Conservation (phyloP, 768 basidiomycete species). For the Podaxis rugospora region DNA sequence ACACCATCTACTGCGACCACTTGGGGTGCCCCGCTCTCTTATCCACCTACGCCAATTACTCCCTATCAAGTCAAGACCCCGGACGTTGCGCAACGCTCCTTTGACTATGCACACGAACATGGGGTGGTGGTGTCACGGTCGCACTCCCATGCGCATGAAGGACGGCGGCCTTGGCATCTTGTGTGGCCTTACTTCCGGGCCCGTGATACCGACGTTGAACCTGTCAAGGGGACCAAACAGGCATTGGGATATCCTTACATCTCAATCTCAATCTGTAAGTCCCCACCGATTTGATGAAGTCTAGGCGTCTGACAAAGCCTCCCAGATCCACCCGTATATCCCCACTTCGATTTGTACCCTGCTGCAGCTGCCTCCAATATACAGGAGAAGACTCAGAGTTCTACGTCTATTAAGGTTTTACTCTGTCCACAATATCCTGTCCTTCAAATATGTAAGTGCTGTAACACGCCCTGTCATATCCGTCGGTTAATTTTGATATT, state of each 20-base stretch:
- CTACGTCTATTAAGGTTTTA: background rate
- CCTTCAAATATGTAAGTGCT: conserved; percentile 10
- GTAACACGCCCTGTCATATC: background rate
- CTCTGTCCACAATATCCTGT: conserved; percentile 7
- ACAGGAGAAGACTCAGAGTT: background rate
- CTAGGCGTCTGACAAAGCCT: background rate
- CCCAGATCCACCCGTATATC: conserved; percentile 20
- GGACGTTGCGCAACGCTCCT: conserved; percentile 33
- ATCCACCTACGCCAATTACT: conserved; percentile 33
- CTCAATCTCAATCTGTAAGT: conserved; percentile 22
- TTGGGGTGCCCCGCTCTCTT: conserved; percentile 46
- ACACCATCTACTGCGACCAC: conserved; percentile 48
- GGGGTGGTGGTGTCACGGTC: conserved; percentile 7
- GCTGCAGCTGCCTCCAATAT: background rate
- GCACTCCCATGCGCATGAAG: background rate
- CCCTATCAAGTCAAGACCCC: conserved; percentile 34
- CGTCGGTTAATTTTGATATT: background rate
- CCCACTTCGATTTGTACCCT: conserved; percentile 15
- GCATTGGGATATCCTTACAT: conserved; percentile 3
- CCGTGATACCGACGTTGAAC: background rate
- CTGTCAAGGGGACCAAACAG: background rate
- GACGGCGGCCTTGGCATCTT: conserved; percentile 12
- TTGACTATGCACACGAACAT: conserved; percentile 19
- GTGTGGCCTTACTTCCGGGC: conserved; percentile 15
- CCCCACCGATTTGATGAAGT: background rate